Percentiles rank a stretch among this genome's conserved stretches.
Evolutionary conservation across 202 grass and related monocot genomes (phyloP).

Genomic region (Setaria italica): DNA sequence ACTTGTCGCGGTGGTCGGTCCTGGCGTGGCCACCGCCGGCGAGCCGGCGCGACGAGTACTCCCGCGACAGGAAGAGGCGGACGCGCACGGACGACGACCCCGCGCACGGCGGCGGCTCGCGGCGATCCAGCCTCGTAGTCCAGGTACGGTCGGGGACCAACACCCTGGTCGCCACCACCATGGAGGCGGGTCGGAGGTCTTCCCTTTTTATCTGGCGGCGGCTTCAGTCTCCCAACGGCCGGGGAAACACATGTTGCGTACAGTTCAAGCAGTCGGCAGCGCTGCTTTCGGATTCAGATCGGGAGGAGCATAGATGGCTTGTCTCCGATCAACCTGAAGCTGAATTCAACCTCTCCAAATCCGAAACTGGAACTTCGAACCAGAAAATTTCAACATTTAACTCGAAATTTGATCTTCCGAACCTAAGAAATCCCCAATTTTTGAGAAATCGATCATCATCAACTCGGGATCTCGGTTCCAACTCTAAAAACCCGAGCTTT

Average conservation of each 20-base stretch:
- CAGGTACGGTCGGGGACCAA: background rate
- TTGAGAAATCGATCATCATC: background rate
- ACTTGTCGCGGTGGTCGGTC: background rate
- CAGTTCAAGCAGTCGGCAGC: background rate
- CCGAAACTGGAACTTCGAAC: background rate
- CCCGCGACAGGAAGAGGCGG: background rate
- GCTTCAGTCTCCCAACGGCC: background rate
- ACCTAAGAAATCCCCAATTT: background rate
- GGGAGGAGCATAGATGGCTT: background rate
- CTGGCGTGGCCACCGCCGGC: background rate
- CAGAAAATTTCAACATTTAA: background rate
- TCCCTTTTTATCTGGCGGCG: background rate
- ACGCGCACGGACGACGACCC: background rate
- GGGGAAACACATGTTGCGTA: background rate
- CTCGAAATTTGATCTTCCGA: background rate
- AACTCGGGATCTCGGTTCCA: background rate
- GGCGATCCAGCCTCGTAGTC: background rate
- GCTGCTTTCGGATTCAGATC: background rate
- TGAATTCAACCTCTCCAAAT: background rate
- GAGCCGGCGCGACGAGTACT: background rate
- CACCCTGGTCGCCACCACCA: background rate
- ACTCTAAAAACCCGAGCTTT: background rate
- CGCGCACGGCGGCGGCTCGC: background rate
- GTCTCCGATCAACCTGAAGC: background rate
- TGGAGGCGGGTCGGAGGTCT: background rate